phyloP scores from a whole-genome alignment of 441 rosid genomes.

The Erodium texanum region DNA sequence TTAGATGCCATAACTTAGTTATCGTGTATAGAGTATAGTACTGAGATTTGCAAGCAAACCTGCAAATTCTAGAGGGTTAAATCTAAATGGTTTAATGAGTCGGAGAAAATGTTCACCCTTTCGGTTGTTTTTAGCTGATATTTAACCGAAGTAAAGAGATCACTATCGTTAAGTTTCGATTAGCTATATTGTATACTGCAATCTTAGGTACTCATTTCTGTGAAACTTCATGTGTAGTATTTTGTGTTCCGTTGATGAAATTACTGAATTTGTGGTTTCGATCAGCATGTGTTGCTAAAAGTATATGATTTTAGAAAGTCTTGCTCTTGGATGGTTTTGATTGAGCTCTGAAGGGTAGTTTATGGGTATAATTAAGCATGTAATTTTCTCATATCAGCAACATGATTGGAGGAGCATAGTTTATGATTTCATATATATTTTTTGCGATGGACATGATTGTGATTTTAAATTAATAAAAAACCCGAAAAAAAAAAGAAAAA shows the following conservation, averaged over 20 bases:
- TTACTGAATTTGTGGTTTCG: neutral
- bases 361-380: neutral
- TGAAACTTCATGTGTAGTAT: neutral
- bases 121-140: neutral
- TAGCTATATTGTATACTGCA: slow-evolving; percentile 24
- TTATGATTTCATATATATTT: too few relatives aligned
- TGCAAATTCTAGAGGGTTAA: neutral
- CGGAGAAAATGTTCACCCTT: too few relatives aligned
- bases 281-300: neutral
- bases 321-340: neutral
- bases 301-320: neutral
- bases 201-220: slow-evolving; percentile 34
- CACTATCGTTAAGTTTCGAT: too few relatives aligned
- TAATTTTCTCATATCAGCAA: neutral
- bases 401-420: too few relatives aligned
- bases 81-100: neutral
- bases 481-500: too few relatives aligned
- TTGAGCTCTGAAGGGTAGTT: neutral
- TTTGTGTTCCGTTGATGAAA: neutral
- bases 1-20: neutral
- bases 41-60: neutral
- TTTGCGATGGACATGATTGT: too few relatives aligned
- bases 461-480: too few relatives aligned
- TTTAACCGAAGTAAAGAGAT: too few relatives aligned
- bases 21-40: neutral